Percentiles rank a stretch among this genome's conserved stretches.
phyloP scores from a whole-genome alignment of 495 filamentous ascomycete species.

The Xylaria cubensis region DNA sequence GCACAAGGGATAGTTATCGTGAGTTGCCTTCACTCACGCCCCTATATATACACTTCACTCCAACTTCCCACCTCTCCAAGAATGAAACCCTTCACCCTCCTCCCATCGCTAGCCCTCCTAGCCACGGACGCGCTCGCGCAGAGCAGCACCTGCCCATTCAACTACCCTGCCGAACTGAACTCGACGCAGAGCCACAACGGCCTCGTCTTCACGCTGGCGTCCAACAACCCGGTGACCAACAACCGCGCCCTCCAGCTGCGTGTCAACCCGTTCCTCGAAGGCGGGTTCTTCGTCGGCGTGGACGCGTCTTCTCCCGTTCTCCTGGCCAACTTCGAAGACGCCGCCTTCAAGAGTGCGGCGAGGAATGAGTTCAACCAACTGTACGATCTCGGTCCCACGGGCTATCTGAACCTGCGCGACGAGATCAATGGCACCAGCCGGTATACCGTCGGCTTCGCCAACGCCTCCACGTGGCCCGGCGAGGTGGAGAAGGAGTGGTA shows the following conservation, averaged over 20 bases:
- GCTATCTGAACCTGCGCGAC: slow-evolving; percentile 27
- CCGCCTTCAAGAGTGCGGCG: slow-evolving; percentile 6
- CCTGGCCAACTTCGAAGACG: slow-evolving; percentile 17
- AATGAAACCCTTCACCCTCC: neutral
- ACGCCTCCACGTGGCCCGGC: slow-evolving; percentile 25
- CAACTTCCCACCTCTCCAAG: neutral
- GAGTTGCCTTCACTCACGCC: neutral
- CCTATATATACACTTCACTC: neutral
- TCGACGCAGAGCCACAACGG: slow-evolving; percentile 25
- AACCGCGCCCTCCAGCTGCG: slow-evolving; percentile 28
- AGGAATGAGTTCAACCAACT: slow-evolving; percentile 26
- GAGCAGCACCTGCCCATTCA: slow-evolving; percentile 30
- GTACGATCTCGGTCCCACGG: slow-evolving; percentile 26
- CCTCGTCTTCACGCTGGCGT: slow-evolving; percentile 18
- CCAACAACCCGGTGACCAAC: slow-evolving; percentile 22
- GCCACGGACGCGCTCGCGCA: slow-evolving; percentile 23
- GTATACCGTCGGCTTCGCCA: slow-evolving; percentile 31
- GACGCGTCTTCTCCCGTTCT: slow-evolving; percentile 27
- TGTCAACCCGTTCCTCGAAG: slow-evolving; percentile 16
- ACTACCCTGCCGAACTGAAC: slow-evolving; percentile 25
- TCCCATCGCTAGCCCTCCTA: slow-evolving; percentile 17
- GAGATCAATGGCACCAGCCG: slow-evolving; percentile 16
- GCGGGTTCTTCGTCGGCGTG: slow-evolving; percentile 26
- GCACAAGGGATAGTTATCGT: neutral
- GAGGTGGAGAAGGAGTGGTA: slow-evolving; percentile 19